phyloP scores from a whole-genome alignment of 495 filamentous ascomycete genomes.

The Trichoderma virens region DNA sequence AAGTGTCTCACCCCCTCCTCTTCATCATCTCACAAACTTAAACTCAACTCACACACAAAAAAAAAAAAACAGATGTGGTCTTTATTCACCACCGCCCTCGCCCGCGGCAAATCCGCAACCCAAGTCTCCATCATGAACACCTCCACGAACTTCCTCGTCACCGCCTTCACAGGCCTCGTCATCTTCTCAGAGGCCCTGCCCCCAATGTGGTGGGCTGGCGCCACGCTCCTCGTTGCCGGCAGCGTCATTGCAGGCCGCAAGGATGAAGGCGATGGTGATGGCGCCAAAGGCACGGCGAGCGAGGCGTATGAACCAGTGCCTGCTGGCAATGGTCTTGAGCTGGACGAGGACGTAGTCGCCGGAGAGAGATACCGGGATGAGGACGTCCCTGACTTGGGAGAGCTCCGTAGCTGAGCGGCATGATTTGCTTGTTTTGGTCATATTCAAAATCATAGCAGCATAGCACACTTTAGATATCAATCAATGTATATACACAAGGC shows the following conservation, averaged over 20 bases:
- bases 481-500: neutral
- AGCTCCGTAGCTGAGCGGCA: slow-evolving; percentile 3
- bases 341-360: neutral
- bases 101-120: slow-evolving; percentile 72
- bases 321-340: neutral
- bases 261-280: slow-evolving; percentile 42
- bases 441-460: too few relatives aligned
- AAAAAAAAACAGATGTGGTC: slow-evolving; percentile 66
- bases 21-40: neutral
- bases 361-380: slow-evolving; percentile 10
- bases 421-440: neutral
- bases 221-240: slow-evolving; percentile 73
- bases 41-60: neutral
- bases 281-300: slow-evolving; percentile 11
- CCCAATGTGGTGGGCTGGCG: slow-evolving; percentile 83
- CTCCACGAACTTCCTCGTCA: slow-evolving; percentile 83
- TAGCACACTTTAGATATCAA: neutral
- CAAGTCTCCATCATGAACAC: slow-evolving; percentile 93
- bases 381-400: slow-evolving; percentile 19
- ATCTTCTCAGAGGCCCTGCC: slow-evolving; percentile 33
- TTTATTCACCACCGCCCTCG: slow-evolving; percentile 75
- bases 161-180: slow-evolving; percentile 65
- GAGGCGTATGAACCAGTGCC: neutral
- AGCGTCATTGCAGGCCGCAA: slow-evolving; percentile 85
- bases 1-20: slow-evolving; percentile 21